Percentiles rank a stretch among this genome's conserved stretches.
phyloP scores from a whole-genome alignment of 2,329 filamentous ascomycete genomes.

The Penicillium sp. region DNA sequence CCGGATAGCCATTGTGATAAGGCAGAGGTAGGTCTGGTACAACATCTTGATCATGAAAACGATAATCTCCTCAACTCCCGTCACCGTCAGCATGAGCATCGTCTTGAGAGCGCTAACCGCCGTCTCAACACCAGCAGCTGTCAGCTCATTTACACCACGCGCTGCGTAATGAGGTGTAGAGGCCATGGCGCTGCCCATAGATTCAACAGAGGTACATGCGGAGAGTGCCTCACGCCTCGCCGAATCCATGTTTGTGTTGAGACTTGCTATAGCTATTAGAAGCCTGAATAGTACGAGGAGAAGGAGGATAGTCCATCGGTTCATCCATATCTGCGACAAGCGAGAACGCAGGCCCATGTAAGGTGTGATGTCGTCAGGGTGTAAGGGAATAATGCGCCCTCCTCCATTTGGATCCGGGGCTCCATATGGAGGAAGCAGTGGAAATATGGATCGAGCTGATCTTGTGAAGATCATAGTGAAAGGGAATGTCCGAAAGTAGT shows the following conservation, averaged over 20 bases:
- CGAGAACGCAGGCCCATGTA: conserved; percentile 89
- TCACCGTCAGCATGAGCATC: conserved; percentile 78
- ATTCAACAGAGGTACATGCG: conserved; percentile 90
- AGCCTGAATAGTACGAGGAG: conserved; percentile 82
- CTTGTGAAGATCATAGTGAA: conserved; percentile 39
- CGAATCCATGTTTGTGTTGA: conserved; percentile 74
- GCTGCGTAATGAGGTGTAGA: conserved; percentile 98
- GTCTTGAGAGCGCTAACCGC: conserved; percentile 79
- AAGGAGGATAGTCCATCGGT: conserved; percentile 92
- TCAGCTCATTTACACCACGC: conserved; percentile 82
- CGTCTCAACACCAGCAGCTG: conserved; percentile 78
- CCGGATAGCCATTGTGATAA: conserved; percentile 81
- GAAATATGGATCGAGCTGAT: conserved; percentile 40
- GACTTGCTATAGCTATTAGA: conserved; percentile 73
- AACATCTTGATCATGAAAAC: conserved; percentile 92
- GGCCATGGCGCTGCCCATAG: conserved; percentile 91
- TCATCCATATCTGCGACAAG: conserved; percentile 96
- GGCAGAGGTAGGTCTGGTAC: conserved; percentile 86
- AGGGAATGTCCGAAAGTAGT: neutral
- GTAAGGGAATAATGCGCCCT: conserved; percentile 60
- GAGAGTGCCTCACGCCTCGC: conserved; percentile 83
- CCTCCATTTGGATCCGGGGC: conserved; percentile 54
- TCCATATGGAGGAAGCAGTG: conserved; percentile 47
- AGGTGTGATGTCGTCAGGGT: conserved; percentile 77
- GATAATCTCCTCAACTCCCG: conserved; percentile 82